Evolutionary conservation across 139 green algal genomes (phyloP).

Genomic region (Asterochloris erici): DNA sequence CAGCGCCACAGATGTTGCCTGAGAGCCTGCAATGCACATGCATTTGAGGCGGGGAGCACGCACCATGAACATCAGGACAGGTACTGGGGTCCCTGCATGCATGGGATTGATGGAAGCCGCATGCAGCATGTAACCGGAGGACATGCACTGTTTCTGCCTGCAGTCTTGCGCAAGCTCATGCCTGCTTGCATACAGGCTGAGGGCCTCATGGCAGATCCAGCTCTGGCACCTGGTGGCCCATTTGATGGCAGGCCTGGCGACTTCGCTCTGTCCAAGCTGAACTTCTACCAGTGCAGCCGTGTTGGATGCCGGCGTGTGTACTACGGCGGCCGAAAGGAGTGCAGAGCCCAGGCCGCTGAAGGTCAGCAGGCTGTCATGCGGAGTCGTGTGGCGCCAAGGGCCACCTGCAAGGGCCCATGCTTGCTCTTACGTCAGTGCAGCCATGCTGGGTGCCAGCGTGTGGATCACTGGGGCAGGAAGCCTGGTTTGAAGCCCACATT

Average conservation of each 20-base stretch:
- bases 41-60: not conserved
- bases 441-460: not conserved
- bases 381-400: not conserved
- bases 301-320: slow-evolving; percentile 4
- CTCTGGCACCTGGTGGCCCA: not conserved
- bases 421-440: too few species aligned
- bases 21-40: not conserved
- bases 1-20: not conserved
- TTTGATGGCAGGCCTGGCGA: slow-evolving; percentile 17
- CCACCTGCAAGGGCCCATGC: not conserved
- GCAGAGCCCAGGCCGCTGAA: not conserved
- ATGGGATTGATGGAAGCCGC: not conserved
- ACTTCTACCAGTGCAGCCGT: slow-evolving; percentile 18
- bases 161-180: not conserved
- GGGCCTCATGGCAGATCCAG: not conserved
- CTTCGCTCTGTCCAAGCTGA: slow-evolving; percentile 14
- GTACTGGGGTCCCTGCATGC: not conserved
- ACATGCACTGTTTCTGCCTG: not conserved
- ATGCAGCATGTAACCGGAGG: not conserved
- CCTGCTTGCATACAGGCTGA: not conserved
- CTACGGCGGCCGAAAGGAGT: not conserved
- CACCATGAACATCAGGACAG: not conserved
- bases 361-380: not conserved
- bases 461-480: too few species aligned
- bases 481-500: too few species aligned